Conservation (phyloP, 805 yeast species). For the Cyberlindnera veronae region DNA sequence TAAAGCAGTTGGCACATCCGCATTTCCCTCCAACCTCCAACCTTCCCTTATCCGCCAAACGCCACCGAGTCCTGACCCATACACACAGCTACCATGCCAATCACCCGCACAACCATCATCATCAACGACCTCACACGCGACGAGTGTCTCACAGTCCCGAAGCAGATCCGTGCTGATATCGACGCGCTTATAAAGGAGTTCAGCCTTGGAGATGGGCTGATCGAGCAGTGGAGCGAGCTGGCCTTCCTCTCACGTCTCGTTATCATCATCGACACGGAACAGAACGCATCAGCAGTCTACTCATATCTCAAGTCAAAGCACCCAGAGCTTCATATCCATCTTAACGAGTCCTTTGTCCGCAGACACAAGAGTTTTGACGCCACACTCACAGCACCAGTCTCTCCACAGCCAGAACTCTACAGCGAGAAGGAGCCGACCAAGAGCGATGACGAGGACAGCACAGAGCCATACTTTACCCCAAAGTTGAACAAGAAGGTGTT, state of each 20-base stretch:
- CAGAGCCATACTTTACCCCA: not conserved
- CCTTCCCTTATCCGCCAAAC: not conserved
- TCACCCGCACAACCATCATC: conserved; percentile 23
- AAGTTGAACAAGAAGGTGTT: conserved; percentile 10
- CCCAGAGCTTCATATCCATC: conserved; percentile 27
- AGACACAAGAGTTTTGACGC: conserved; percentile 28
- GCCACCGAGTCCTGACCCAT: not conserved
- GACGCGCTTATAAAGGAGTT: conserved; percentile 4
- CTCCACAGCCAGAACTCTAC: conserved; percentile 20
- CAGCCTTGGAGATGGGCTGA: not conserved
- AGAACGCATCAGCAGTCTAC: conserved; percentile 24
- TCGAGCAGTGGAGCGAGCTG: conserved; percentile 36
- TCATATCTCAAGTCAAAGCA: conserved; percentile 18
- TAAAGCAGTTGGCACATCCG: no score
- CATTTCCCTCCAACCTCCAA: not conserved
- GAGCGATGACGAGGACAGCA: conserved; percentile 6
- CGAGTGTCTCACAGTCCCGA: conserved; percentile 21
- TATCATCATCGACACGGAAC: conserved; percentile 32
- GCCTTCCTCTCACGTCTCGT: conserved; percentile 41
- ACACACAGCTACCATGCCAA: conserved; percentile 6
- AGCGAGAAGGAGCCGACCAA: conserved; percentile 23
- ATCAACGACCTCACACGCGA: conserved; percentile 22
- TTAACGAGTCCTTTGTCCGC: conserved; percentile 33
- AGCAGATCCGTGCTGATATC: conserved; percentile 16
- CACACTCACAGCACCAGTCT: conserved; percentile 20